Evolutionary conservation across 2,329 filamentous ascomycete species (phyloP), one percentile per base, ranked within the genome.

Genomic region (Chalara sp.): DNA sequence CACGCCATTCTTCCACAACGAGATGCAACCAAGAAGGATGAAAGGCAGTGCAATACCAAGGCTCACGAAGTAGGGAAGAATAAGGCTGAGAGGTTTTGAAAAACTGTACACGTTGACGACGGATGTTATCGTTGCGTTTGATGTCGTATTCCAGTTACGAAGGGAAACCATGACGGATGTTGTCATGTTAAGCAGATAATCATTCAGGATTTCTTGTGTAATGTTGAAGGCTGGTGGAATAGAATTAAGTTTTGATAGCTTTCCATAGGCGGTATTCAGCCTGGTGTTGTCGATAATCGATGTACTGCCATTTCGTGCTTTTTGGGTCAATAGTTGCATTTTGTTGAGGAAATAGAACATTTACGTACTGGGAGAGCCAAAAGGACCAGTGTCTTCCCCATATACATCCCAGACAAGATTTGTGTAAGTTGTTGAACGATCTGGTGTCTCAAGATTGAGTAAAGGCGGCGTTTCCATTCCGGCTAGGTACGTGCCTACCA

Each of bases 81-180:
- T 39, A 10, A 62, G 52, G 7, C 46, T 54, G 0, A 61, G 48
- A 0, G 57, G 60, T 30, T 54, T 46, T 0, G 53, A 56, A 44
- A 62, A 60, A n/a, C 13, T 48, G 21, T 58, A 62, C 5, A 61
- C 51, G 37, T 57, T 58, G n/a, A n/a, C n/a, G 32, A 56, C 41
- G 6, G 48, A 44, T 2, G 42, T 46, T 6, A 11, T 32, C 1
- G 43, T 40, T 7, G 57, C 50, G 30, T 58, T 59, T 2, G 44
- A 40, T 5, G 43, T 52, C 1, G 53, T 58, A 32, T 53, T 48
- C 55, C 53, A 58, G 5, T 39, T 12, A 3, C 48, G 46, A 33
- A 52, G 58, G 1, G 55, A 40, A 8, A 42, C 13, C 52, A 56
- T 55, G 1, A 51, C 46, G 1, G 56, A 60, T 5, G 47, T 52